These are phyloP conservation scores for Penicillium psychrofluorescens DNA, from an alignment of 495 filamentous ascomycete species.

Conservation along the genomic window DNA sequence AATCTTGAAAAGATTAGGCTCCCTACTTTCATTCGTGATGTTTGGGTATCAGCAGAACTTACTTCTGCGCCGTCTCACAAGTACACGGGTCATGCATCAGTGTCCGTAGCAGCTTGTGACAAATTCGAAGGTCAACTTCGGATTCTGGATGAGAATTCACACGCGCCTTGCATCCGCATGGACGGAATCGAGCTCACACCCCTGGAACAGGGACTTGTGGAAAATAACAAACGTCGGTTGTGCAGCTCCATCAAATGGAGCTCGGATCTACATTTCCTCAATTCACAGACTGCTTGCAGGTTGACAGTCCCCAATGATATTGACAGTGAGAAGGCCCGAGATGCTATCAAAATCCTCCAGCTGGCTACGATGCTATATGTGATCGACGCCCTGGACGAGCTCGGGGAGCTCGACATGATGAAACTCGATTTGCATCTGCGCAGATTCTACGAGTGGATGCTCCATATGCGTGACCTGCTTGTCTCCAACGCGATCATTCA, in stretches of 20 bases:
- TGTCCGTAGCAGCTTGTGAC: conserved; percentile 1
- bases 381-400: conserved; percentile 12
- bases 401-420: conserved; percentile 5
- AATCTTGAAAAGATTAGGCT: conserved; percentile 13
- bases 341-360: conserved; percentile 17
- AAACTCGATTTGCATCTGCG: conserved; percentile 12
- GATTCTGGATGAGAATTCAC: conserved; percentile 8
- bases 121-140: conserved; percentile 19
- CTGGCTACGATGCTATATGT: conserved; percentile 17
- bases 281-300: conserved; percentile 6
- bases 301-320: not conserved
- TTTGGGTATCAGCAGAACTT: conserved; percentile 22
- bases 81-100: conserved; percentile 14
- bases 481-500: conserved; percentile 13
- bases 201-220: conserved; percentile 9
- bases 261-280: conserved; percentile 14
- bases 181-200: conserved; percentile 22
- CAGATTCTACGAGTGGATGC: conserved; percentile 21
- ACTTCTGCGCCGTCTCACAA: conserved; percentile 5
- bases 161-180: conserved; percentile 10
- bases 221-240: conserved; percentile 6
- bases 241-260: conserved; percentile 19
- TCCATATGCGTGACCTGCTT: conserved; percentile 5
- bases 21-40: conserved; percentile 19
- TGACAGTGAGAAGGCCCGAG: not conserved